Evolutionary conservation across 352 stramenopile genomes (phyloP), one percentile per base, ranked within the genome.

Genomic region (Globisporangium megalacanthum): DNA sequence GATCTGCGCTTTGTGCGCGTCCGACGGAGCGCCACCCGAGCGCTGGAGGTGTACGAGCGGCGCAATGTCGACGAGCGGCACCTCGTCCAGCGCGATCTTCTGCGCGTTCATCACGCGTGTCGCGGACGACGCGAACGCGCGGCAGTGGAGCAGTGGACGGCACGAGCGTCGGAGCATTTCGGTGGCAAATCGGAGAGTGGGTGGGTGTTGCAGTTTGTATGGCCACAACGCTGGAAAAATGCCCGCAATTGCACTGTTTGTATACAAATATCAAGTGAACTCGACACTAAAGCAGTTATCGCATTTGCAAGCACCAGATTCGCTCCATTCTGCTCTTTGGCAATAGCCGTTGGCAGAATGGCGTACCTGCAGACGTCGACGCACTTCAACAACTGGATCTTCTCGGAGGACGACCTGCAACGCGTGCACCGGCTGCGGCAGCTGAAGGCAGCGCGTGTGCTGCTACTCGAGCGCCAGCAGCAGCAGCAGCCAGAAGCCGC

Each of bases 311-410:
- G 13, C 22, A 37, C 19, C 47, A 22, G 2, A 14, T n/a, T n/a
- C n/a, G 37, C 15, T n/a, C 17, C 33, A 37, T 37, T 37, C 33
- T 8, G 33, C 4, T n/a, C n/a, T n/a, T n/a, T n/a, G 7, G 7
- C 49, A 31, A 10, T 17, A 36, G n/a, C 48, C 14, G 10, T 9
- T 46, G 14, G 19, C 33, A 58, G 44, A 33, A 94, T 94, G 85
- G 75, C 85, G 68, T 95, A 95, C 68, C 70, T 95, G 39, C 50
- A 78, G 56, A 75, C 74, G 63, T 93, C 85, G 68, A 93, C 85
- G 65, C 85, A 95, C 73, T 90, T 93, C 60, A 92, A 93, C 72
- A 95, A 93, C 68, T 95, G 85, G 85, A 64, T 95, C 64, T 91
- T 95, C 71, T 77, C 72, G 36, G 25, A 33, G 9, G 81, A 88